Base-by-base conservation (phyloP, 2,329 filamentous ascomycete genomes). In the Curvularia eragrostidis region DNA sequence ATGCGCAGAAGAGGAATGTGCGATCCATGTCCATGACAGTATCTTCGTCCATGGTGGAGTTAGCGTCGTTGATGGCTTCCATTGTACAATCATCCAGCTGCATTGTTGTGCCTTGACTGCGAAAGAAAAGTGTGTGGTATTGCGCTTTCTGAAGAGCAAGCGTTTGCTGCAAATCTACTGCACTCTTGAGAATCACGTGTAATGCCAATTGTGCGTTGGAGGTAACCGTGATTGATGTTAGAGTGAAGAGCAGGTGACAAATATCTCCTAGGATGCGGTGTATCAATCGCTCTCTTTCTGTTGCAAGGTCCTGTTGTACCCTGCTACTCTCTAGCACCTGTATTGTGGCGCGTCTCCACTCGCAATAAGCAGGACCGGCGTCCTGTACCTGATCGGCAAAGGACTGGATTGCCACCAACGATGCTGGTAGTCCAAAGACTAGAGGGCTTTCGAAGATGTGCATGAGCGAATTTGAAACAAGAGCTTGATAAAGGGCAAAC, bases 401-500 rank as follows among this genome's bases (percentile, higher is more conserved):
- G 15, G 63, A 52, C 15, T 63, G 54, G 1, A 74, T 47, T 3
- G 61, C 48, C 1, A 58, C 64, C 5, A 71, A 46, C 0, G 68
- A 55, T 60, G 7, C 59, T 53, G 12, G 68, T 12, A 75, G 30
- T 13, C 74, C 74, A 8, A 76, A 48, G 3, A 66, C 44, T 1
- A 74, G 10, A 15, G 58, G 59, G 38, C 72, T 70, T 26, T 67
- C 49, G 39, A 76, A 70, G 15, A 76, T 63, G 1, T 59, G 62
- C 67, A 73, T 74, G 7, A 75, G 36, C 1, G 59, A 49, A 28
- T 51, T 52, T 1, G 69, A 66, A 15, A 75, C 62, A 2, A 76
- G 48, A 3, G 72, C 69, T 63, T 76, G 74, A 34, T 71, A 76
- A 8, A 76, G 46, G 1, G 67, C 64, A 24, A 76, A 65, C n/a